A percentile compares a stretch with the other conserved stretches of the same genome.
These are phyloP conservation scores for Hanseniaspora clermontiae DNA, from an alignment of 805 yeast genomes.

Conservation along the genomic window DNA sequence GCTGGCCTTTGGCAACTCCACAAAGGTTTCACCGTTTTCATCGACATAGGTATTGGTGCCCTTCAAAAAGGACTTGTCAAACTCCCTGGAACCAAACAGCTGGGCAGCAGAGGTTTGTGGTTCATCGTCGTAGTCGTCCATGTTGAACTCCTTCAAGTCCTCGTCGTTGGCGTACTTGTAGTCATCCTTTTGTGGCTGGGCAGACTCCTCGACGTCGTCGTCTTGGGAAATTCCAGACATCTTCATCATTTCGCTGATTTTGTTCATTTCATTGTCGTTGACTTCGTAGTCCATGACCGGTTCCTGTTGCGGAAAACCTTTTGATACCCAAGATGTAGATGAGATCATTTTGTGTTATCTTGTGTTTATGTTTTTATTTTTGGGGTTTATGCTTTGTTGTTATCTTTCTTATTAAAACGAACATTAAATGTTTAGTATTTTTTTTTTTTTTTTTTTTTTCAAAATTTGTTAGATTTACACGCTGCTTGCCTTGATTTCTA, in stretches of 20 bases:
- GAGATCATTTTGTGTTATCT: constrained; percentile 51
- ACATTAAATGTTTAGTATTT: too few relatives aligned
- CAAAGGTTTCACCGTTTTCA: constrained; percentile 25
- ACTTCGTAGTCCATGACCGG: constrained; percentile 72
- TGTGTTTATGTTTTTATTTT: neutral
- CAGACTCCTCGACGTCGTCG: constrained; percentile 21
- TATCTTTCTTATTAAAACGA: neutral
- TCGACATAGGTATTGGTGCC: constrained; percentile 17
- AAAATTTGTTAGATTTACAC: too few relatives aligned
- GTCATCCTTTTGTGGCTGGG: constrained; percentile 22
- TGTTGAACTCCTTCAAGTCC: constrained; percentile 74
- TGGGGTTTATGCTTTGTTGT: neutral
- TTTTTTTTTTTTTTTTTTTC: too few relatives aligned
- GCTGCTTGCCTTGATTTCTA: too few relatives aligned
- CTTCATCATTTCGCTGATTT: constrained; percentile 69
- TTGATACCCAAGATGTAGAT: constrained; percentile 88
- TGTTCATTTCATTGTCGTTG: constrained; percentile 82
- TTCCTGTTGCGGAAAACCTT: constrained; percentile 86
- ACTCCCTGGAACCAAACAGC: constrained; percentile 15
- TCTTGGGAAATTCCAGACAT: constrained; percentile 51
- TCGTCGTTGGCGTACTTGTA: constrained; percentile 39
- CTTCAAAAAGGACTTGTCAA: constrained; percentile 27
- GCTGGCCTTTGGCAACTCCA: constrained; percentile 26
- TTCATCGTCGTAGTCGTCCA: constrained; percentile 73
- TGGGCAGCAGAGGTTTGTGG: constrained; percentile 26